These are phyloP conservation scores for Phialophora expanda DNA, from an alignment of 2,329 filamentous ascomycete species.

Conservation along the genomic window DNA sequence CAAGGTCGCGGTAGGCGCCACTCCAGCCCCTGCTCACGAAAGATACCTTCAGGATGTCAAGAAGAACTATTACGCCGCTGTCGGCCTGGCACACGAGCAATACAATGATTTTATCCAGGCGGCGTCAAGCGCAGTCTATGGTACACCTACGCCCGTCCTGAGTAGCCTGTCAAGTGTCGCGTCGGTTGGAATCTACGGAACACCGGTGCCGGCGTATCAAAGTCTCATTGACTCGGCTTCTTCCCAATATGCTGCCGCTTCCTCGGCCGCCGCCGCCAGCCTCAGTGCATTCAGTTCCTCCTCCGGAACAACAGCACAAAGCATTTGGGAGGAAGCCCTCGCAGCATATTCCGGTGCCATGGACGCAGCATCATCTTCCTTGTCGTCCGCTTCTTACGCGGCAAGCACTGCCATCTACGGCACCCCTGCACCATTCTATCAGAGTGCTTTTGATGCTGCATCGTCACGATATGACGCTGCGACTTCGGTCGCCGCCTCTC, in stretches of 20 bases:
- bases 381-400: slow-evolving; percentile 46
- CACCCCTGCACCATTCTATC: slow-evolving; percentile 44
- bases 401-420: slow-evolving; percentile 42
- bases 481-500: slow-evolving; percentile 48
- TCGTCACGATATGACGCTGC: slow-evolving; percentile 47
- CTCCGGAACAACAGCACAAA: slow-evolving; percentile 43
- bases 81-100: slow-evolving; percentile 77
- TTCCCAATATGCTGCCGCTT: slow-evolving; percentile 66
- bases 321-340: slow-evolving; percentile 51
- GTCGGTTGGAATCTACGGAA: slow-evolving; percentile 62
- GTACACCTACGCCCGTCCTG: slow-evolving; percentile 65
- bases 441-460: slow-evolving; percentile 46
- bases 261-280: slow-evolving; percentile 63
- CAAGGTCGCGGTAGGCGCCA: slow-evolving; percentile 68
- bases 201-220: slow-evolving; percentile 50
- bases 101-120: slow-evolving; percentile 76
- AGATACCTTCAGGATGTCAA: slow-evolving; percentile 63
- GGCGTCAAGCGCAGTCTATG: slow-evolving; percentile 72
- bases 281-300: slow-evolving; percentile 64
- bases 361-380: slow-evolving; percentile 50
- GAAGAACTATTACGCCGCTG: slow-evolving; percentile 75
- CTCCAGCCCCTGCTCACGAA: slow-evolving; percentile 63
- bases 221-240: slow-evolving; percentile 47
- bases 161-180: slow-evolving; percentile 52
- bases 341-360: slow-evolving; percentile 54